A percentile compares a stretch with the other conserved stretches of the same genome.
Evolutionary conservation across 805 yeast genomes (phyloP).

Genomic region (Saturnispora silvae): DNA sequence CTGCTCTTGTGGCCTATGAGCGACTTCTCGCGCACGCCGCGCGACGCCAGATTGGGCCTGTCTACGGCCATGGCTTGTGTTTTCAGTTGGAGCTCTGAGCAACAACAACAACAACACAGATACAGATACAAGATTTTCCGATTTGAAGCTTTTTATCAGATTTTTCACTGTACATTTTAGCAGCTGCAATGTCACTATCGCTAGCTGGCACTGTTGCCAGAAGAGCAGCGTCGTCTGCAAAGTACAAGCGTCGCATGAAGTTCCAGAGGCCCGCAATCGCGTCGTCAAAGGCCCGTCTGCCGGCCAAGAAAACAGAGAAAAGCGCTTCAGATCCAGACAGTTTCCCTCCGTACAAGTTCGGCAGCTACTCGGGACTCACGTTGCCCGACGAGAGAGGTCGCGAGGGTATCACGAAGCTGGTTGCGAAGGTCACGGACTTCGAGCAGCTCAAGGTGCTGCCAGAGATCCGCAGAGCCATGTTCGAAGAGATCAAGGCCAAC

Average conservation of each 20-base stretch:
- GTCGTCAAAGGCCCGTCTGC: constrained; percentile 4
- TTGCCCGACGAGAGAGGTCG: constrained; percentile 28
- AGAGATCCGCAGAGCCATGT: constrained; percentile 49
- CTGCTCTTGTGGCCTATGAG: too few relatives aligned
- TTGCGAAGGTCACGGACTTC: constrained; percentile 49
- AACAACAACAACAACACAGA: not conserved
- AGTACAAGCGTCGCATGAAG: constrained; percentile 6
- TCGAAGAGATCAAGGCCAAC: constrained; percentile 39
- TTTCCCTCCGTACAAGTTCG: constrained; percentile 31
- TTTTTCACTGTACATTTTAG: too few relatives aligned
- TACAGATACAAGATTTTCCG: not conserved
- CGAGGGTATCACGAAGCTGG: constrained; percentile 29
- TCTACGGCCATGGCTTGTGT: not conserved
- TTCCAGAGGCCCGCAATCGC: constrained; percentile 14
- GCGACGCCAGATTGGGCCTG: constrained; percentile 3
- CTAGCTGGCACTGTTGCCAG: too few relatives aligned
- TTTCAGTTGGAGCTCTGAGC: too few relatives aligned
- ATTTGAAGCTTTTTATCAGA: not conserved
- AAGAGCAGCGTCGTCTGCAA: constrained; percentile 2
- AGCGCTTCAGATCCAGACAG: constrained; percentile 9
- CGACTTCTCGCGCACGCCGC: constrained; percentile 2
- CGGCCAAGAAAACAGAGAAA: not conserved
- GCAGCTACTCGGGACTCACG: constrained; percentile 38
- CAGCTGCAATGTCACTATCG: too few relatives aligned
- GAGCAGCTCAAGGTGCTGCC: constrained; percentile 60